Evolutionary conservation across 768 basidiomycete species (phyloP).

Genomic region (Clitopilus hobsonii): DNA sequence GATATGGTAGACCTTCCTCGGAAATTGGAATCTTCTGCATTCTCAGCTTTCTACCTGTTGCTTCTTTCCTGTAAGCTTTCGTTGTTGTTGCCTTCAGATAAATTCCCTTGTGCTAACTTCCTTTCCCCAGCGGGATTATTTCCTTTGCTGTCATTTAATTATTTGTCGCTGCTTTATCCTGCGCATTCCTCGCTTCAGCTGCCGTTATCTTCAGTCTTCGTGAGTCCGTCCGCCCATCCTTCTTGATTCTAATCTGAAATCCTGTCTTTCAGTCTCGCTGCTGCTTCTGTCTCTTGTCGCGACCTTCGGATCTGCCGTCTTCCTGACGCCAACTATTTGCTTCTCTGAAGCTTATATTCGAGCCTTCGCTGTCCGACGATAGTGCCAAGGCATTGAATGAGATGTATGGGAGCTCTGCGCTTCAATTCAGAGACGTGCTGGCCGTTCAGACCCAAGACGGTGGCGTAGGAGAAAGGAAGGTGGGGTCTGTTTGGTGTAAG

Average conservation of each 20-base stretch:
- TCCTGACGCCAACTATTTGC: too few species aligned
- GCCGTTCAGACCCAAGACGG: neutral
- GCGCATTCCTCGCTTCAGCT: slow-evolving; percentile 24
- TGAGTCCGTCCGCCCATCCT: too few species aligned
- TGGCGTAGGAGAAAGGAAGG: neutral
- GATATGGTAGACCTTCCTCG: slow-evolving; percentile 31
- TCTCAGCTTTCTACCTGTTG: slow-evolving; percentile 28
- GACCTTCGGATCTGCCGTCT: too few species aligned
- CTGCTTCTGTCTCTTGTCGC: too few species aligned
- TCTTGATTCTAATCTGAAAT: too few species aligned
- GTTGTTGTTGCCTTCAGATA: too few species aligned
- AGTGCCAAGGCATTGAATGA: neutral
- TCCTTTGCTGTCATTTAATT: slow-evolving; percentile 26
- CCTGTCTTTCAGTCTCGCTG: too few species aligned
- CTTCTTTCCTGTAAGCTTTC: slow-evolving; percentile 37
- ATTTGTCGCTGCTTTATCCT: slow-evolving; percentile 29
- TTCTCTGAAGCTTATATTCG: slow-evolving; percentile 8
- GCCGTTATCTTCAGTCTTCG: slow-evolving; percentile 24
- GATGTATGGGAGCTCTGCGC: neutral
- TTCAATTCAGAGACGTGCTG: neutral
- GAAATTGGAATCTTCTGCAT: slow-evolving; percentile 31
- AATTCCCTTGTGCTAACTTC: too few species aligned
- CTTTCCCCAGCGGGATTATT: slow-evolving; percentile 17
- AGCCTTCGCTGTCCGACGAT: slow-evolving; percentile 6
- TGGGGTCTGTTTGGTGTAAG: neutral